Evolutionary conservation across 768 basidiomycete genomes (phyloP).

Genomic region (Hydnomerulius pinastri): DNA sequence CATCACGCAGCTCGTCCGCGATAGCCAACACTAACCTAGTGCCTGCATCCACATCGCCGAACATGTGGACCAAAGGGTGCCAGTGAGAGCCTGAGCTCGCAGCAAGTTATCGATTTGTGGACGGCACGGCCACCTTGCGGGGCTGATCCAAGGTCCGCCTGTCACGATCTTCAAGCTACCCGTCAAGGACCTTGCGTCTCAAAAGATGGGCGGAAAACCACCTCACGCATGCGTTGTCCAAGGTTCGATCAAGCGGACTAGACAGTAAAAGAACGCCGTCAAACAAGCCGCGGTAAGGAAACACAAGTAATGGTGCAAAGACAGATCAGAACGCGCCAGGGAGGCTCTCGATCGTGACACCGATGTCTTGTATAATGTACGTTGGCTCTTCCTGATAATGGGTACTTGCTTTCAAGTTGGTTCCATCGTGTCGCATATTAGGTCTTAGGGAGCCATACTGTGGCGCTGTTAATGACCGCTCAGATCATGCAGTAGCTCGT

Average conservation of each 20-base stretch:
- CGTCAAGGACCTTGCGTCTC: background rate
- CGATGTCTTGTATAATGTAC: constrained; percentile 26
- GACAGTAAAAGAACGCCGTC: constrained; percentile 5
- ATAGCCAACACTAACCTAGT: too few relatives aligned
- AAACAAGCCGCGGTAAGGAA: constrained; percentile 24
- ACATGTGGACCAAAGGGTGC: too few relatives aligned
- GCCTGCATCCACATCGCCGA: too few relatives aligned
- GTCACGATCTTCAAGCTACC: background rate
- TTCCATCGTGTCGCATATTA: constrained; percentile 2
- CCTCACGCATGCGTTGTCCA: constrained; percentile 1
- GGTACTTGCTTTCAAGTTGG: too few relatives aligned
- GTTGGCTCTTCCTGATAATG: too few relatives aligned
- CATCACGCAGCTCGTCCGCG: too few relatives aligned
- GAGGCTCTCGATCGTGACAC: constrained; percentile 29
- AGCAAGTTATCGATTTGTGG: too few relatives aligned
- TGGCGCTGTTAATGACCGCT: background rate
- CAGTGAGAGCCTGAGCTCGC: too few relatives aligned
- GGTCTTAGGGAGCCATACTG: constrained; percentile 12
- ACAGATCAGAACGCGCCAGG: constrained; percentile 24
- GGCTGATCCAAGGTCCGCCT: too few relatives aligned
- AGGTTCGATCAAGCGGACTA: constrained; percentile 7
- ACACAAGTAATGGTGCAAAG: constrained; percentile 21
- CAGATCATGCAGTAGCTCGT: background rate
- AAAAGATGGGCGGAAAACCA: constrained; percentile 11
- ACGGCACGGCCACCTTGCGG: too few relatives aligned